These are phyloP conservation scores for Piloderma croceum DNA, from an alignment of 768 basidiomycete species.

Conservation along the genomic window DNA sequence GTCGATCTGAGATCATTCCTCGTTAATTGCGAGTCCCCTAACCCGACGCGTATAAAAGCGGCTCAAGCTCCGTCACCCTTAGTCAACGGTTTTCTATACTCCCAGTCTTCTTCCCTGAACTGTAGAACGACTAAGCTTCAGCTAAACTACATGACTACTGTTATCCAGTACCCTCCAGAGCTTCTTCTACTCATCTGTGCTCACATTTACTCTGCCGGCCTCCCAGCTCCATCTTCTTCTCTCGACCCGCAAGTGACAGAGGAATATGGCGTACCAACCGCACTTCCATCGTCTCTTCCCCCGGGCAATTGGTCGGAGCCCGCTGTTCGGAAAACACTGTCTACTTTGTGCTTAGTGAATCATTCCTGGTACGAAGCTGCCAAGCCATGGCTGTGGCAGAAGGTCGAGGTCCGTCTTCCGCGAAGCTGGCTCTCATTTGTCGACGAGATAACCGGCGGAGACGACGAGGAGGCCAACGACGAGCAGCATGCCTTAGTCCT, in stretches of 20 bases:
- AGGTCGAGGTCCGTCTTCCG: conserved; percentile 77
- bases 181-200: conserved; percentile 69
- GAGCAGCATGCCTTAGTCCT: conserved; percentile 61
- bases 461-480: conserved; percentile 56
- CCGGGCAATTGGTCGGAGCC: conserved; percentile 66
- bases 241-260: conserved; percentile 63
- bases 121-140: too few species aligned
- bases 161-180: conserved; percentile 60
- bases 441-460: conserved; percentile 53
- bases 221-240: conserved; percentile 49
- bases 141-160: too few species aligned
- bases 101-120: too few species aligned
- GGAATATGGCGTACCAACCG: conserved; percentile 45
- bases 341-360: conserved; percentile 70
- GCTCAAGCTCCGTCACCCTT: too few species aligned
- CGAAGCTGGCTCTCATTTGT: conserved; percentile 80
- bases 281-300: conserved; percentile 70
- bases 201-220: conserved; percentile 58
- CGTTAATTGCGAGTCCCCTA: too few species aligned
- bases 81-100: too few species aligned
- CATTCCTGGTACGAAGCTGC: conserved; percentile 76
- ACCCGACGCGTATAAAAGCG: too few species aligned
- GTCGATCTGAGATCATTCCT: too few species aligned
- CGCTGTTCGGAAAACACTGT: conserved; percentile 56
- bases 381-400: conserved; percentile 85